Conservation (phyloP, 2,329 filamentous ascomycete genomes). For the Sporothrix dimorphospora region DNA sequence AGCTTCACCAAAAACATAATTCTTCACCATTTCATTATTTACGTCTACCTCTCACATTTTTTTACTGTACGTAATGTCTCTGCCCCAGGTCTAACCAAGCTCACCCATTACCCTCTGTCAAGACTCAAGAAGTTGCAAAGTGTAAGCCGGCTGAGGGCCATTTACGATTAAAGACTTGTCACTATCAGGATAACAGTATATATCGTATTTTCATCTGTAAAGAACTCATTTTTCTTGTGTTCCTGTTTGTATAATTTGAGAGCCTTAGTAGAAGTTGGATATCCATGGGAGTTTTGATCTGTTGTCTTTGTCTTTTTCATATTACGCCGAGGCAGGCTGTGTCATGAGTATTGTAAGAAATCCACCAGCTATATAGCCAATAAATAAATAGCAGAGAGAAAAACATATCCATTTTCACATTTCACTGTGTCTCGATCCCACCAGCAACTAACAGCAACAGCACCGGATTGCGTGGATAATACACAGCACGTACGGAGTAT, state of each 20-base stretch:
- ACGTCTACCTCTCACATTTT: too few relatives aligned
- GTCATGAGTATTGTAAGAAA: neutral
- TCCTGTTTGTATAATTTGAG: neutral
- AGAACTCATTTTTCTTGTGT: neutral
- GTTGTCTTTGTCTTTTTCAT: neutral
- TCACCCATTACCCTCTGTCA: too few relatives aligned
- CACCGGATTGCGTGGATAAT: neutral
- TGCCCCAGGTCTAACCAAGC: too few relatives aligned
- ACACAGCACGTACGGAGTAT: neutral
- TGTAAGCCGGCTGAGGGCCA: too few relatives aligned
- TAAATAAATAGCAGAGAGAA: neutral
- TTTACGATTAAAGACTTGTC: too few relatives aligned
- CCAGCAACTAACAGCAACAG: neutral
- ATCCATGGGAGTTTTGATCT: neutral
- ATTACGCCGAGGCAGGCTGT: conserved; percentile 2
- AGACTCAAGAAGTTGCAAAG: too few relatives aligned
- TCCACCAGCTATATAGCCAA: neutral
- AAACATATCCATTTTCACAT: neutral
- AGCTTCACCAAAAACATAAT: neutral
- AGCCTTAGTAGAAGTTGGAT: neutral
- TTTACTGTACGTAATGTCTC: too few relatives aligned
- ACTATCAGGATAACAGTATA: too few relatives aligned
- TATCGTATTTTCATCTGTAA: neutral
- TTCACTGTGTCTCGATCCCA: neutral
- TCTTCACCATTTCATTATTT: neutral